phyloP scores from a whole-genome alignment of 1,284 basidiomycete genomes.

The Ceratobasidium sp. region DNA sequence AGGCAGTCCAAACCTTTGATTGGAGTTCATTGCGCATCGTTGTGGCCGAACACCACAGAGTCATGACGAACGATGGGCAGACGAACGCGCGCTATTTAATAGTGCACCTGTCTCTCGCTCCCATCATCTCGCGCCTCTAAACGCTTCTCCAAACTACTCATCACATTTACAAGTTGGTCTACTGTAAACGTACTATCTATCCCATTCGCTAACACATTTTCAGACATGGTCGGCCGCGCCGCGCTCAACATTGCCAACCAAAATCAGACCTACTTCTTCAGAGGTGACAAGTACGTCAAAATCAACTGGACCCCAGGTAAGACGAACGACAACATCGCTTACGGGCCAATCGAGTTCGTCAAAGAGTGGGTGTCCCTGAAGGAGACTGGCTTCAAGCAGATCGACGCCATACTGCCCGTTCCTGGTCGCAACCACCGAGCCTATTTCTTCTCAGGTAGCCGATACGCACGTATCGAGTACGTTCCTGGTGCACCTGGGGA shows the following conservation, averaged over 20 bases:
- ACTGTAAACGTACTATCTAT: too few relatives aligned
- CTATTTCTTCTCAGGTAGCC: constrained; percentile 30
- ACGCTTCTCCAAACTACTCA: too few relatives aligned
- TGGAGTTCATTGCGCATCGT: too few relatives aligned
- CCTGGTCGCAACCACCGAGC: constrained; percentile 17
- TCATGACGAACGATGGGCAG: too few relatives aligned
- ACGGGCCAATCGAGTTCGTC: constrained; percentile 26
- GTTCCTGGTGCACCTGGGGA: constrained; percentile 1
- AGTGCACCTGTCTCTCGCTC: too few relatives aligned
- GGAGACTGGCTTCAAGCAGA: constrained; percentile 11
- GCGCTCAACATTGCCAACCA: constrained; percentile 20
- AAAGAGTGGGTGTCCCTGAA: constrained; percentile 27
- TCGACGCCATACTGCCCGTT: constrained; percentile 32
- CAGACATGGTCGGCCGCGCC: constrained; percentile 33
- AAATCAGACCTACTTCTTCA: constrained; percentile 32
- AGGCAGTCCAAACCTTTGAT: too few relatives aligned
- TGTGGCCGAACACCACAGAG: too few relatives aligned
- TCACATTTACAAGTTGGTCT: too few relatives aligned
- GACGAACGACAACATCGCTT: neutral
- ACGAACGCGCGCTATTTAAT: too few relatives aligned
- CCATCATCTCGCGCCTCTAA: too few relatives aligned
- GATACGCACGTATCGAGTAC: constrained; percentile 31
- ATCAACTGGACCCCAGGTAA: constrained; percentile 18
- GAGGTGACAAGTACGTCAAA: constrained; percentile 38
- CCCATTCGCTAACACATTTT: neutral